These are phyloP conservation scores for Zelonia costaricensis DNA, from an alignment of 208 protist species.

Conservation along the genomic window DNA sequence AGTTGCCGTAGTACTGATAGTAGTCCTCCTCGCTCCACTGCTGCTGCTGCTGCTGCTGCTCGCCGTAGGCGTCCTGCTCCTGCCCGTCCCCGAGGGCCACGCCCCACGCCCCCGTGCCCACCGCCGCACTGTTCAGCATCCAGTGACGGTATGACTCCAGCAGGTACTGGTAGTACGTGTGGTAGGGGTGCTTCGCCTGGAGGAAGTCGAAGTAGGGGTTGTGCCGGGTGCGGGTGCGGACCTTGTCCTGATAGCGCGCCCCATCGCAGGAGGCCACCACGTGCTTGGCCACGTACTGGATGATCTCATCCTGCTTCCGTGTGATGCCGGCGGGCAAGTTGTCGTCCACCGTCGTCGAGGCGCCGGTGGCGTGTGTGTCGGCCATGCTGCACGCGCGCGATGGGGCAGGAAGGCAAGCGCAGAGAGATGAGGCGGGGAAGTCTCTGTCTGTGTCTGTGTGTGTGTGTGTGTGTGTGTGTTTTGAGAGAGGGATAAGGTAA, in stretches of 20 bases:
- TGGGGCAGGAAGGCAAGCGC: not conserved
- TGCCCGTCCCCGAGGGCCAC: slow-evolving; percentile 2
- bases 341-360: slow-evolving; percentile 26
- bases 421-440: not conserved
- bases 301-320: slow-evolving; percentile 80
- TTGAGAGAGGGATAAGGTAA: not conserved
- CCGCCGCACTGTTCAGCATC: slow-evolving; percentile 41
- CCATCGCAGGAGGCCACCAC: slow-evolving; percentile 73
- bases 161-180: slow-evolving; percentile 79
- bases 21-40: slow-evolving; percentile 40
- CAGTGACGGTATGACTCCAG: slow-evolving; percentile 67
- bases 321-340: slow-evolving; percentile 58
- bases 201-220: slow-evolving; percentile 84
- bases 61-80: slow-evolving; percentile 6
- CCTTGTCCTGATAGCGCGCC: slow-evolving; percentile 67
- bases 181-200: slow-evolving; percentile 51
- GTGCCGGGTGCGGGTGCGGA: slow-evolving; percentile 57
- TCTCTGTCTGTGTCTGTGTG: not conserved
- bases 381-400: not conserved
- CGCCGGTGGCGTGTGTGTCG: slow-evolving; percentile 9
- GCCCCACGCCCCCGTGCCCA: slow-evolving; percentile 17
- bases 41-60: slow-evolving; percentile 40
- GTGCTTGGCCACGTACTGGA: slow-evolving; percentile 80
- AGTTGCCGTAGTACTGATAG: slow-evolving; percentile 36
- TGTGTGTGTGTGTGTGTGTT: not conserved